A percentile compares a stretch with the other conserved stretches of the same genome.
phyloP scores from a whole-genome alignment of 78 protist genomes.

The Anaeramoeba flamelloides region DNA sequence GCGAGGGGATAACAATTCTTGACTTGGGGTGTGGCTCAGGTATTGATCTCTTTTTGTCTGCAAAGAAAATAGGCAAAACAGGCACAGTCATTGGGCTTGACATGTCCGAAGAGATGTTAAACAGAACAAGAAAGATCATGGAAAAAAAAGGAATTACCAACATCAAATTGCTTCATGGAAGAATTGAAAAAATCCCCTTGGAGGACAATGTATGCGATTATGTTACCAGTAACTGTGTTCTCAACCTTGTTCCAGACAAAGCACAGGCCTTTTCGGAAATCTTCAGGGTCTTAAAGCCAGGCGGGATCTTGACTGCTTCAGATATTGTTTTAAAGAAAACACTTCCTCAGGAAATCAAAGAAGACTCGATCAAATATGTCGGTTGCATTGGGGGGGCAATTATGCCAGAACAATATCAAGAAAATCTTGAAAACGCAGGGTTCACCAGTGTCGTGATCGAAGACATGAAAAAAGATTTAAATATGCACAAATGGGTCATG shows the following conservation, averaged over 20 bases:
- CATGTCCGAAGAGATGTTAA: background rate
- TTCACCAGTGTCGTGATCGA: too few species aligned
- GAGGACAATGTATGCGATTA: conserved; percentile 10
- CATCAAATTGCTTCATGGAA: conserved; percentile 5
- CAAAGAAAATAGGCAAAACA: background rate
- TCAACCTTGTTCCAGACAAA: conserved; percentile 23
- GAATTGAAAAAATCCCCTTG: conserved; percentile 8
- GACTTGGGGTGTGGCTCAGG: conserved; percentile 22
- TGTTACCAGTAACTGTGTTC: conserved; percentile 19
- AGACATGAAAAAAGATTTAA: too few species aligned
- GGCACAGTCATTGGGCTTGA: conserved; percentile 19
- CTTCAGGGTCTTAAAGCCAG: conserved; percentile 16
- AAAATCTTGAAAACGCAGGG: background rate
- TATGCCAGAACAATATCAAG: conserved; percentile 1
- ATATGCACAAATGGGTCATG: too few species aligned
- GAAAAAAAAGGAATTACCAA: background rate
- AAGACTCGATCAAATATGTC: too few species aligned
- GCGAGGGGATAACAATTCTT: conserved; percentile 15
- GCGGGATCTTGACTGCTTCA: conserved; percentile 8
- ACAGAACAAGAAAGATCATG: background rate
- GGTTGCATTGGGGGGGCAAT: conserved; percentile 6
- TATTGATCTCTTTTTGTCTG: conserved; percentile 16
- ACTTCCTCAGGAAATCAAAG: conserved; percentile 2
- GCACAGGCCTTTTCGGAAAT: conserved; percentile 6
- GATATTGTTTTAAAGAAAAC: background rate